Percentiles rank a stretch among this genome's conserved stretches.
Evolutionary conservation across 495 filamentous ascomycete species (phyloP).

Genomic region (Penicillium pulvis): DNA sequence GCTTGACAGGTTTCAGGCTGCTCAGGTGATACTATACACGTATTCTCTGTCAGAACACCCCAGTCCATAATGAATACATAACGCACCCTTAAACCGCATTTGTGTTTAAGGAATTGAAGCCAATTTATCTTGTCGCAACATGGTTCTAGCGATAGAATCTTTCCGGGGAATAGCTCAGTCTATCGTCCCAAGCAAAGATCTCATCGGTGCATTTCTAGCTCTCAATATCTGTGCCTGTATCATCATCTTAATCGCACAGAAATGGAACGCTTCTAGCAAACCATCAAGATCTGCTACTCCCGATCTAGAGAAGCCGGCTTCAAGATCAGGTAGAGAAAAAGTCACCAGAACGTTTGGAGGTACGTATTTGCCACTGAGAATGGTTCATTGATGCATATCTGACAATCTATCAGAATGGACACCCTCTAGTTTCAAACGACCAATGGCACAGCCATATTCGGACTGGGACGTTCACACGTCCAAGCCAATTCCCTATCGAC

Average conservation of each 20-base stretch:
- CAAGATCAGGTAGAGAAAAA: constrained; percentile 19
- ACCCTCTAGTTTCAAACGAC: constrained; percentile 68
- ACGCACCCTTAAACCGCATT: background rate
- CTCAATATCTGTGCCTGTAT: constrained; percentile 29
- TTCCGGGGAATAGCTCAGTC: constrained; percentile 8
- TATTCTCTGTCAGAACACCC: background rate
- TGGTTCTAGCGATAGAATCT: constrained; percentile 7
- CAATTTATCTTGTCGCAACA: background rate
- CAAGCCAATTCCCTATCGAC: constrained; percentile 80
- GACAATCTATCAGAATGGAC: constrained; percentile 58
- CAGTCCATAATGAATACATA: background rate
- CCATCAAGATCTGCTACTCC: constrained; percentile 22
- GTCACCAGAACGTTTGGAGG: constrained; percentile 36
- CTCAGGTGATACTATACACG: background rate
- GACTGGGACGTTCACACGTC: constrained; percentile 72
- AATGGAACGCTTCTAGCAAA: constrained; percentile 24
- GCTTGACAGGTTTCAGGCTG: background rate
- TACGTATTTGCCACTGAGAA: constrained; percentile 17
- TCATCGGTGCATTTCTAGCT: constrained; percentile 25
- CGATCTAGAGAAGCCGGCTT: constrained; percentile 32
- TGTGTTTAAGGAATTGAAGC: background rate
- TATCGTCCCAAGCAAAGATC: constrained; percentile 19
- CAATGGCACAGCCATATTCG: constrained; percentile 65
- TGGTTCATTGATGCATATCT: background rate
- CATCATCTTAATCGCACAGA: constrained; percentile 21